A percentile compares a stretch with the other conserved stretches of the same genome.
These are phyloP conservation scores for Isatis lusitanica DNA, from an alignment of 441 rosid genomes.

Conservation along the genomic window DNA sequence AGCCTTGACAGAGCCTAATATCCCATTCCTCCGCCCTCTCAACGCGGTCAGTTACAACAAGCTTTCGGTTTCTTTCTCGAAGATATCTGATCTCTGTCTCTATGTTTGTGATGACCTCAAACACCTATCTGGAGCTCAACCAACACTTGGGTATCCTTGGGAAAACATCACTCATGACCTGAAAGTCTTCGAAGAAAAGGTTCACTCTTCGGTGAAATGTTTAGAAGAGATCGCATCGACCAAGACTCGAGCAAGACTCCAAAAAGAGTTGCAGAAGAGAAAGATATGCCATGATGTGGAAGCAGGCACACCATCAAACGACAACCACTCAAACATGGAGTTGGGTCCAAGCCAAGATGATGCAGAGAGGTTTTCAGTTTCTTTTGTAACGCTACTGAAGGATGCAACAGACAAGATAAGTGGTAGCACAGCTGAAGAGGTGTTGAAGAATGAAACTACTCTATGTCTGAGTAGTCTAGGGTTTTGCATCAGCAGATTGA, in stretches of 20 bases:
- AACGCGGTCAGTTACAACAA: conserved; percentile 40
- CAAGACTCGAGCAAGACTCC: conserved; percentile 39
- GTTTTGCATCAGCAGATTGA: conserved; percentile 58
- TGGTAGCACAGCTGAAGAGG: conserved; percentile 40
- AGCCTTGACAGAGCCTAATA: conserved; percentile 62
- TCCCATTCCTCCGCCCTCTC: conserved; percentile 65
- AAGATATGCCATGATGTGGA: conserved; percentile 50
- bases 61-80: conserved; percentile 46
- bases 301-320: conserved; percentile 39
- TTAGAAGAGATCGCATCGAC: conserved; percentile 38
- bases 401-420: conserved; percentile 33
- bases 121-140: conserved; percentile 38
- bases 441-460: conserved; percentile 43
- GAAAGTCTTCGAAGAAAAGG: conserved; percentile 43
- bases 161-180: conserved; percentile 42
- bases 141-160: conserved; percentile 32
- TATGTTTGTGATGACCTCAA: conserved; percentile 39
- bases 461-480: conserved; percentile 49
- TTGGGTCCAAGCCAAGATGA: conserved; percentile 39
- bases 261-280: conserved; percentile 39
- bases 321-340: conserved; percentile 15
- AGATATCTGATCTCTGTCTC: conserved; percentile 46
- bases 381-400: conserved; percentile 29
- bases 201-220: conserved; percentile 43
- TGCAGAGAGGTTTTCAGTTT: conserved; percentile 29